Percentiles rank a stretch among this genome's conserved stretches.
These are phyloP conservation scores for Pseudogymnoascus sp. DNA, from an alignment of 2,329 filamentous ascomycete species.

Conservation along the genomic window DNA sequence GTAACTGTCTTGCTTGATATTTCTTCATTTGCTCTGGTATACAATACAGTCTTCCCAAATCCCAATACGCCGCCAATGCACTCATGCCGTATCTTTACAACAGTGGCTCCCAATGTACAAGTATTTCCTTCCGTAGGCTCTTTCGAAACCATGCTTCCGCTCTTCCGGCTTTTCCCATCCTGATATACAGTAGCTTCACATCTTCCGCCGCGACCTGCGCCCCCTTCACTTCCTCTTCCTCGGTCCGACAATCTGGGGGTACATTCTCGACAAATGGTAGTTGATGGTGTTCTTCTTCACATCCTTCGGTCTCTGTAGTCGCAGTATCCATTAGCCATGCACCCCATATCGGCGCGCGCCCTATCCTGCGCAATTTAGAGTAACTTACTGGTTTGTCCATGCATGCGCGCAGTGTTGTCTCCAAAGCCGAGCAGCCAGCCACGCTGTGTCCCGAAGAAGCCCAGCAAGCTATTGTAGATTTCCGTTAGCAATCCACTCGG, in stretches of 20 bases:
- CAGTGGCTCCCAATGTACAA: constrained; percentile 2
- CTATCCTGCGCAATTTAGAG: constrained; percentile 19
- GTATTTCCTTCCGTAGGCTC: not conserved
- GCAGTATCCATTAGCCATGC: constrained; percentile 11
- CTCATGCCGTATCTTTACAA: constrained; percentile 4
- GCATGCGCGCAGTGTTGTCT: constrained; percentile 53
- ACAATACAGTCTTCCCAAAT: constrained; percentile 7
- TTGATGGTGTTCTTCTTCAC: constrained; percentile 75
- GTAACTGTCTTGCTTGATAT: not conserved
- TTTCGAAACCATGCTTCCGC: not conserved
- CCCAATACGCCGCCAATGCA: constrained; percentile 7
- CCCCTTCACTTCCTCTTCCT: constrained; percentile 51
- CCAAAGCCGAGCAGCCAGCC: constrained; percentile 49
- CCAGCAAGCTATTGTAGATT: constrained; percentile 60
- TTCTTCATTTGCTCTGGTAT: constrained; percentile 4
- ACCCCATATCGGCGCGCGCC: not conserved
- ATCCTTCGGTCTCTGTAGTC: constrained; percentile 43
- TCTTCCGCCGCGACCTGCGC: not conserved
- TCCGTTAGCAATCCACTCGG: constrained; percentile 8
- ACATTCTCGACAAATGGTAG: constrained; percentile 76
- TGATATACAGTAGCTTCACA: constrained; percentile 1
- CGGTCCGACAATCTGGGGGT: constrained; percentile 62
- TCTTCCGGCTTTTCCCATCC: not conserved
- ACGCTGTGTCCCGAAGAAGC: constrained; percentile 66
- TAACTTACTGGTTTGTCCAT: constrained; percentile 71